A percentile compares a stretch with the other conserved stretches of the same genome.
phyloP scores from a whole-genome alignment of 1,284 basidiomycete species.

The Leccinum solheimii region DNA sequence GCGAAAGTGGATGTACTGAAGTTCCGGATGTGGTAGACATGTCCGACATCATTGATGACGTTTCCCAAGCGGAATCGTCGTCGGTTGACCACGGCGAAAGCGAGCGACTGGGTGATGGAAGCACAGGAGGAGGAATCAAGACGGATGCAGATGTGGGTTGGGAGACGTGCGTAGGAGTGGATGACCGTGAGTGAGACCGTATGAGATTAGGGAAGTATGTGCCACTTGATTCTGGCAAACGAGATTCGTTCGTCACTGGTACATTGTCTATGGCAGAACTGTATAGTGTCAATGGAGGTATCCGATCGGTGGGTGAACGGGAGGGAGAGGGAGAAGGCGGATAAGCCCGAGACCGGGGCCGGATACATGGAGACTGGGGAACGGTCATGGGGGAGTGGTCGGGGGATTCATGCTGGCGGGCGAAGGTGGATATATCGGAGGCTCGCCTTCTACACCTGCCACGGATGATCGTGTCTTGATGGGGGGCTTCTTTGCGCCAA shows the following conservation, averaged over 20 bases:
- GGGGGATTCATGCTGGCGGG: conserved; percentile 25
- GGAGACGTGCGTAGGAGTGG: conserved; percentile 38
- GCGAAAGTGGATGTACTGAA: conserved; percentile 29
- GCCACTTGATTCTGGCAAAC: conserved; percentile 7
- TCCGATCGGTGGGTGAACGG: conserved; percentile 41
- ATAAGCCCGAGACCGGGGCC: conserved; percentile 43
- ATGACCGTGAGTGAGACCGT: conserved; percentile 31
- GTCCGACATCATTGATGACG: conserved; percentile 61
- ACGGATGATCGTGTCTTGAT: conserved; percentile 45
- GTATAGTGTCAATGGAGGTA: conserved; percentile 36
- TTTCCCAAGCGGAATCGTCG: conserved; percentile 74
- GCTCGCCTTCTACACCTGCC: conserved; percentile 60
- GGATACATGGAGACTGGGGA: conserved; percentile 38
- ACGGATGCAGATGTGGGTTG: conserved; percentile 9
- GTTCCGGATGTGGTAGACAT: conserved; percentile 48
- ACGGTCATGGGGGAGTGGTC: conserved; percentile 19
- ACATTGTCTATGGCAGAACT: conserved; percentile 12
- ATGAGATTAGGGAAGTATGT: conserved; percentile 9
- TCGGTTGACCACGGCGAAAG: conserved; percentile 72
- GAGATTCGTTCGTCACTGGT: conserved; percentile 1
- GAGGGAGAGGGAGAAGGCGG: conserved; percentile 55
- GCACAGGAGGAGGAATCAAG: conserved; percentile 26
- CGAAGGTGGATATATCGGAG: conserved; percentile 37
- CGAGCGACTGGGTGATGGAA: conserved; percentile 39
- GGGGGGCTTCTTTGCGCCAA: conserved; percentile 50